phyloP scores from a whole-genome alignment of 2,329 filamentous ascomycete species.

The Gnomoniopsis sp. region DNA sequence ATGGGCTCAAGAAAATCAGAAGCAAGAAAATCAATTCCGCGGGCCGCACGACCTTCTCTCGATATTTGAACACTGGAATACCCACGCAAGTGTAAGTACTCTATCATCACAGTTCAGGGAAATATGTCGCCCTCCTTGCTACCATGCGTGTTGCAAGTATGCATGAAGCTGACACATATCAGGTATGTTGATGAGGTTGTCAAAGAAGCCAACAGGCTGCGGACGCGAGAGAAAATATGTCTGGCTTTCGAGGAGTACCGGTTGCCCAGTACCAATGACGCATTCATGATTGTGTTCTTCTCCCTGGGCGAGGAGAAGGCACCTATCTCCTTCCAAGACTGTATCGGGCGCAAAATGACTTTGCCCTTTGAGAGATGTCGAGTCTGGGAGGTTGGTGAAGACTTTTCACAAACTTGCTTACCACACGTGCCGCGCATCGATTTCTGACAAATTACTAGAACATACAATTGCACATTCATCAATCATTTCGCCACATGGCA shows the following conservation, averaged over 20 bases:
- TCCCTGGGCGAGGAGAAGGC: slow-evolving; percentile 7
- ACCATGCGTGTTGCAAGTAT: neutral
- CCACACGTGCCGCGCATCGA: neutral
- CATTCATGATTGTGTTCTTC: slow-evolving; percentile 8
- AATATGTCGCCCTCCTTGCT: neutral
- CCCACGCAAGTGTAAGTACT: neutral
- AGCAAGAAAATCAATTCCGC: neutral
- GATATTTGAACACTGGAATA: neutral
- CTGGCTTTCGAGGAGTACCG: slow-evolving; percentile 2
- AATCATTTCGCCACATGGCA: neutral
- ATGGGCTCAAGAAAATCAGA: slow-evolving; percentile 1
- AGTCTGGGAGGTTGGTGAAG: slow-evolving; percentile 2
- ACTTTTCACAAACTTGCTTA: neutral
- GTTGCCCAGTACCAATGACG: neutral
- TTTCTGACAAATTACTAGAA: neutral
- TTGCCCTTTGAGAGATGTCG: slow-evolving; percentile 6
- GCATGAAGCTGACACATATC: neutral
- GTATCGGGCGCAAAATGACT: neutral
- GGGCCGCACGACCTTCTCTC: neutral
- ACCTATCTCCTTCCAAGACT: slow-evolving; percentile 7
- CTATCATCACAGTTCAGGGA: neutral
- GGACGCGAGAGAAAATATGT: slow-evolving; percentile 7
- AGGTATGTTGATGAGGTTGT: neutral
- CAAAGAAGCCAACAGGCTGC: slow-evolving; percentile 4
- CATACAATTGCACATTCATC: neutral